A percentile compares a stretch with the other conserved stretches of the same genome.
Evolutionary conservation across 805 yeast genomes (phyloP).

Genomic region (Saturnispora sanitii): DNA sequence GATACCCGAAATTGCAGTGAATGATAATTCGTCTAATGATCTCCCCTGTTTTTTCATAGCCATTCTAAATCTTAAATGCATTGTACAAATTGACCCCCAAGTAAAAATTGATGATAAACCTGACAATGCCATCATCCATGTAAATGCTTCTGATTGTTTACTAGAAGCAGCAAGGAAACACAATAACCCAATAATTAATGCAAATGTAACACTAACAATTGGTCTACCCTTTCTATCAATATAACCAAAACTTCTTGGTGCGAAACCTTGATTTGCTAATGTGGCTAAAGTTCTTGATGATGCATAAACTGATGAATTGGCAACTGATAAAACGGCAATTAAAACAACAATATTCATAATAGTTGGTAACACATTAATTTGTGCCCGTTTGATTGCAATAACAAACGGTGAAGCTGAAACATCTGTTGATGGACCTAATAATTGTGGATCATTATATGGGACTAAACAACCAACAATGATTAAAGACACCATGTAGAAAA

Average conservation of each 20-base stretch:
- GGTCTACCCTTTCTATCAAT: constrained; percentile 70
- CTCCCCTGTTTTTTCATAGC: constrained; percentile 56
- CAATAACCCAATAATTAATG: constrained; percentile 43
- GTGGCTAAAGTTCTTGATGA: constrained; percentile 56
- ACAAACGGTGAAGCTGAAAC: constrained; percentile 66
- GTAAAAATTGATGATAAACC: constrained; percentile 64
- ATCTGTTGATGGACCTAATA: constrained; percentile 38
- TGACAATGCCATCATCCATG: constrained; percentile 61
- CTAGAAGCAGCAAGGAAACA: constrained; percentile 50
- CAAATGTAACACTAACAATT: constrained; percentile 43
- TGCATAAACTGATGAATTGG: constrained; percentile 59
- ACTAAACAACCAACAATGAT: constrained; percentile 46
- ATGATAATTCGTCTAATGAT: constrained; percentile 50
- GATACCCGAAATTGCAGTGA: constrained; percentile 52
- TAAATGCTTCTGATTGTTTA: constrained; percentile 44
- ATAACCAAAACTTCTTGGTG: constrained; percentile 48
- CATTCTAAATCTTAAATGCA: constrained; percentile 55
- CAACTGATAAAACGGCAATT: constrained; percentile 58
- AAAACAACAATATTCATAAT: constrained; percentile 60
- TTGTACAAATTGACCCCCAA: constrained; percentile 58
- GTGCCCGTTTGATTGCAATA: constrained; percentile 45
- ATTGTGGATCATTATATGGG: constrained; percentile 40
- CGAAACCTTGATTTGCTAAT: constrained; percentile 54
- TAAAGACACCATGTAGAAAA: constrained; percentile 44
- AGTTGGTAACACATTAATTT: constrained; percentile 49